Conservation (phyloP, 2,329 filamentous ascomycete genomes). For the Xylaria sp. region DNA sequence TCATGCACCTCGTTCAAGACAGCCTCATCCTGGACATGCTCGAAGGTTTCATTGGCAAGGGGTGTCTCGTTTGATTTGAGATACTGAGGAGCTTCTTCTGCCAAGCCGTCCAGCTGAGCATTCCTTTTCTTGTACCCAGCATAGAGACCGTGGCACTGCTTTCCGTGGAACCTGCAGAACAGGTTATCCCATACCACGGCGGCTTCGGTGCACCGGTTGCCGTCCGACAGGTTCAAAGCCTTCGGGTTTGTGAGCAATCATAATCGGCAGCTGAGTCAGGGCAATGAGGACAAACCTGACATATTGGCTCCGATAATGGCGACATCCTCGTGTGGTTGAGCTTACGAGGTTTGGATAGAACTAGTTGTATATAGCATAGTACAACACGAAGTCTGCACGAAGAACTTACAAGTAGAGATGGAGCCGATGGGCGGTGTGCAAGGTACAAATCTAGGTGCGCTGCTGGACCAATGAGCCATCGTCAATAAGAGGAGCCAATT, state of each 20-base stretch:
- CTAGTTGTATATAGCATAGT: neutral
- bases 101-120: slow-evolving; percentile 54
- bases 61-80: slow-evolving; percentile 51
- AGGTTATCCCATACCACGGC: slow-evolving; percentile 32
- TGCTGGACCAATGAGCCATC: neutral
- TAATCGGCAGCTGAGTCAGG: neutral
- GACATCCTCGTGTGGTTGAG: slow-evolving; percentile 5
- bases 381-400: neutral
- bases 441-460: neutral
- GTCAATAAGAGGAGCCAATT: neutral
- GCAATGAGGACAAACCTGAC: slow-evolving; percentile 31
- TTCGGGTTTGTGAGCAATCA: slow-evolving; percentile 12
- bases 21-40: slow-evolving; percentile 52
- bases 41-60: slow-evolving; percentile 55
- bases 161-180: slow-evolving; percentile 43
- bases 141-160: slow-evolving; percentile 58
- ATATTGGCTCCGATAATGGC: slow-evolving; percentile 18
- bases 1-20: slow-evolving; percentile 54
- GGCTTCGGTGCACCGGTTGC: slow-evolving; percentile 18
- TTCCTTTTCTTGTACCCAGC: slow-evolving; percentile 62
- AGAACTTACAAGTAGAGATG: neutral
- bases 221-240: slow-evolving; percentile 35
- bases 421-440: neutral
- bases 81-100: slow-evolving; percentile 52
- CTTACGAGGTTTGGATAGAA: neutral